Conservation (phyloP, 2,329 filamentous ascomycete genomes). For the Geosmithia flava region DNA sequence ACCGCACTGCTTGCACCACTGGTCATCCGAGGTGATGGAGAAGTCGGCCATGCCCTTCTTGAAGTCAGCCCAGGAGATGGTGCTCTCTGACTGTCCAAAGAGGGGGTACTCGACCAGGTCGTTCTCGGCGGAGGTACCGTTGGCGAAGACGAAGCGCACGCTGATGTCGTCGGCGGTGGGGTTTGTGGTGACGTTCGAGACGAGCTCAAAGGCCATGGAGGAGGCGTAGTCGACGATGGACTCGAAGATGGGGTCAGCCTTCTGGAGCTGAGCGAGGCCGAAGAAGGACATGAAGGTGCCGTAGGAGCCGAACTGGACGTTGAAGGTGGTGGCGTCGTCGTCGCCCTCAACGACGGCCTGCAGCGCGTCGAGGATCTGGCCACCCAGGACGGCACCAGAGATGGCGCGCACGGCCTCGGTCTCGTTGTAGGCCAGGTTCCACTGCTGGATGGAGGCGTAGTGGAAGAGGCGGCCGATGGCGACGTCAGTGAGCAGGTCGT, state of each 20-base stretch:
- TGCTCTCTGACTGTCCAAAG: conserved; percentile 42
- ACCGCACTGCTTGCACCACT: conserved; percentile 69
- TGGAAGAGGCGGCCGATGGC: conserved; percentile 51
- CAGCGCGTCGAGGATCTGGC: conserved; percentile 39
- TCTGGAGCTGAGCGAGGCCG: conserved; percentile 39
- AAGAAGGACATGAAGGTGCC: conserved; percentile 52
- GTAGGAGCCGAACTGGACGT: conserved; percentile 49
- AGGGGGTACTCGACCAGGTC: conserved; percentile 41
- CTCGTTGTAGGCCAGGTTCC: conserved; percentile 68
- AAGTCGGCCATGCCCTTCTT: conserved; percentile 49
- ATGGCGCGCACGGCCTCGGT: conserved; percentile 54
- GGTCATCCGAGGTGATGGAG: conserved; percentile 46
- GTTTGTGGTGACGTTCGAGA: conserved; percentile 38
- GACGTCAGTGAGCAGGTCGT: conserved; percentile 30
- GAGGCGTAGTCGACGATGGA: conserved; percentile 77
- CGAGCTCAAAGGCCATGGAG: conserved; percentile 66
- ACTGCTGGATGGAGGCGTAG: conserved; percentile 74
- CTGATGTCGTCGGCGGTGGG: conserved; percentile 28
- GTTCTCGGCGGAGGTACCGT: conserved; percentile 41
- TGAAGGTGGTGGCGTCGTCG: conserved; percentile 15
- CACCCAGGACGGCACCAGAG: conserved; percentile 43
- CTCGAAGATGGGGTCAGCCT: conserved; percentile 49
- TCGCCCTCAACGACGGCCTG: conserved; percentile 28
- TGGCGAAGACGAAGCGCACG: conserved; percentile 50
- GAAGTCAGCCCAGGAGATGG: conserved; percentile 60